Evolutionary conservation across 306 rosid species (phyloP).

Genomic region (Citrullus mucosospermus): DNA sequence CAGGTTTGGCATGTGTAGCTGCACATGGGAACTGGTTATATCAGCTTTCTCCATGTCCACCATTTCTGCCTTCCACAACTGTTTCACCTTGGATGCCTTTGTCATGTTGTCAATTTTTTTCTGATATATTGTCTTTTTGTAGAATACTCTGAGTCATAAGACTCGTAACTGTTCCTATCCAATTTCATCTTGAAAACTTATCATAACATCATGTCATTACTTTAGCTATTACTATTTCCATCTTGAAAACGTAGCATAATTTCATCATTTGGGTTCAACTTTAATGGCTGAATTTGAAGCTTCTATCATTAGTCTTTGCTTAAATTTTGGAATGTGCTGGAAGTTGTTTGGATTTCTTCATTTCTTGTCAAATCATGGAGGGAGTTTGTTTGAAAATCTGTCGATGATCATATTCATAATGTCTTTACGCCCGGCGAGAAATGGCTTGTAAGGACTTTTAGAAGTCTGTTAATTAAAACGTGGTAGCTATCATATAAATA

Average conservation of each 20-base stretch:
- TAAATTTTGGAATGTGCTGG: not conserved
- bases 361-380: not conserved
- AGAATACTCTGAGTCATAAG: not conserved
- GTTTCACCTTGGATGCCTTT: not conserved
- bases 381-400: not conserved
- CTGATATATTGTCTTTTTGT: not conserved
- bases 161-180: not conserved
- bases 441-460: not conserved
- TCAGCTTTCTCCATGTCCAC: not conserved
- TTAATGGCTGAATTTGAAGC: not conserved
- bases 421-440: not conserved
- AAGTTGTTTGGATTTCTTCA: not conserved
- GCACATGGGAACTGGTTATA: not conserved
- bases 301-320: not conserved
- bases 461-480: not conserved
- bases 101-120: not conserved
- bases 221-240: not conserved
- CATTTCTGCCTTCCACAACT: not conserved
- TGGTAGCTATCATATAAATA: not conserved
- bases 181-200: not conserved
- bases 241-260: not conserved
- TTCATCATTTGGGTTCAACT: not conserved
- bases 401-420: not conserved
- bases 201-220: not conserved
- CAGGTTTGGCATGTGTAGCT: not conserved